Percentiles rank a stretch among this genome's conserved stretches.
Evolutionary conservation across 768 basidiomycete genomes (phyloP).

Genomic region (Agrocybe pediades): DNA sequence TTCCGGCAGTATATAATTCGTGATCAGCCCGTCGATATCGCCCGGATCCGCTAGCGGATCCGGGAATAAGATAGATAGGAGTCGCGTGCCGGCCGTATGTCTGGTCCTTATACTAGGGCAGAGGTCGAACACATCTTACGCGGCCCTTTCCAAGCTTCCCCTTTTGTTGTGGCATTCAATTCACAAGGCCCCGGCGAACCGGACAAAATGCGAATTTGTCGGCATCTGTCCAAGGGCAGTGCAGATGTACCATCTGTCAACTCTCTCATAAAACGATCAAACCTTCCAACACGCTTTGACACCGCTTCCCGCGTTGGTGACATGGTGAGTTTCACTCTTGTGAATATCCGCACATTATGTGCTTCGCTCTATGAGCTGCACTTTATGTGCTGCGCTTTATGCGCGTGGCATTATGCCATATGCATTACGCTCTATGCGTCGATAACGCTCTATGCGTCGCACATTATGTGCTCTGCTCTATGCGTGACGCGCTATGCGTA

Average conservation of each 20-base stretch:
- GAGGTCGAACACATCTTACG: constrained; percentile 19
- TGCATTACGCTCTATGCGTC: no score
- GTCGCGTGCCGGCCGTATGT: constrained; percentile 17
- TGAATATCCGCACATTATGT: no score
- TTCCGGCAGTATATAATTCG: no score
- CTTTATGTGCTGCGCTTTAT: no score
- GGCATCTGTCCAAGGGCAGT: constrained; percentile 16
- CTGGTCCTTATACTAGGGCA: constrained; percentile 21
- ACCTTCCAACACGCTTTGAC: neutral
- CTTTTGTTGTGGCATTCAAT: constrained; percentile 16
- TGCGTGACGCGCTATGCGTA: no score
- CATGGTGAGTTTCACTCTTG: neutral
- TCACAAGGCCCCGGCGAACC: constrained; percentile 14
- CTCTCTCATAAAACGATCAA: neutral
- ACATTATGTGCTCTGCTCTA: no score
- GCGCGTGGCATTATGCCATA: no score
- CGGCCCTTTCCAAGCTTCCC: constrained; percentile 28
- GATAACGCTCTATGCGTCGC: no score
- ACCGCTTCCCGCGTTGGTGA: neutral
- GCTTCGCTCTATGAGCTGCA: no score
- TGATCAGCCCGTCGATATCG: no score
- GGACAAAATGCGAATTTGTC: constrained; percentile 18
- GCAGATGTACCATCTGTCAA: neutral
- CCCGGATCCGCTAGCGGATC: no score
- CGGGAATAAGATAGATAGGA: no score